Conservation (phyloP, 441 rosid species). For the Populus hybrid region DNA sequence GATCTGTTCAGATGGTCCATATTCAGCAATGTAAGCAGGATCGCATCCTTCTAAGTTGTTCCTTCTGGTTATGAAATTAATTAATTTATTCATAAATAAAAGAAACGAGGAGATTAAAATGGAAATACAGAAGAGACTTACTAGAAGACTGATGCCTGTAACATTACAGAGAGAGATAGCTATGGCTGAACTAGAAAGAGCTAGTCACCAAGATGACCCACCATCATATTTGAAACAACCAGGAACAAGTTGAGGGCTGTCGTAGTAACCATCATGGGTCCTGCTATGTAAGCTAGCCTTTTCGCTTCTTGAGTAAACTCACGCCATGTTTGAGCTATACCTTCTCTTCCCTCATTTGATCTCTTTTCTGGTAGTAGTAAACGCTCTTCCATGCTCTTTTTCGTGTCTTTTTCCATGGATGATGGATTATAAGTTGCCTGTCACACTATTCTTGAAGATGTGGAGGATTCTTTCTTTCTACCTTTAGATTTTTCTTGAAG, state of each 20-base stretch:
- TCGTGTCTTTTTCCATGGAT: neutral
- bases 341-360: constrained; percentile 7
- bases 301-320: constrained; percentile 18
- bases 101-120: neutral
- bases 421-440: neutral
- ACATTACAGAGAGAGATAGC: constrained; percentile 29
- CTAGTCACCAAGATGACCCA: constrained; percentile 31
- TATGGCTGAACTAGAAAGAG: constrained; percentile 36
- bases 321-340: neutral
- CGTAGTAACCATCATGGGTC: constrained; percentile 26
- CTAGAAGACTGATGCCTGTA: constrained; percentile 30
- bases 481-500: neutral
- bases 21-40: neutral
- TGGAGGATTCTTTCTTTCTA: neutral
- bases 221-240: constrained; percentile 27
- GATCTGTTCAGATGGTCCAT: no score
- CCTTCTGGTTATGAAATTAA: neutral
- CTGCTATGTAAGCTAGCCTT: constrained; percentile 23
- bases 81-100: no score
- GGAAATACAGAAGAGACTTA: constrained; percentile 4
- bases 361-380: constrained; percentile 18
- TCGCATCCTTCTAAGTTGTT: neutral
- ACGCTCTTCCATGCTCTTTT: constrained; percentile 32
- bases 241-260: constrained; percentile 23
- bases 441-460: neutral